These are phyloP conservation scores for Mycosphaerella sp. DNA, from an alignment of 2,329 filamentous ascomycete genomes.

Conservation along the genomic window DNA sequence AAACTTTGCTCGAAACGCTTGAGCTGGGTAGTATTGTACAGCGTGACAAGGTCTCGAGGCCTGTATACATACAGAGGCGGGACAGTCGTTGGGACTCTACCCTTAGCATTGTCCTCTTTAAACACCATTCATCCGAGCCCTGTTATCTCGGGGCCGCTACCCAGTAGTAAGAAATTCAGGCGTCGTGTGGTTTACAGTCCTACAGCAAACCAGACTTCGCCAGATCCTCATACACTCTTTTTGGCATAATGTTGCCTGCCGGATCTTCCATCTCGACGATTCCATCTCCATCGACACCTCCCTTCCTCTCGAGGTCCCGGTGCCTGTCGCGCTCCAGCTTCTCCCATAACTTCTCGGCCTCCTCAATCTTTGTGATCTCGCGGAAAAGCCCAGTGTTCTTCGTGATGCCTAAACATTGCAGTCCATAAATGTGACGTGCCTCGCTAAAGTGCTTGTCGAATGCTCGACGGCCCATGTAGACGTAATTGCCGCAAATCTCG, in stretches of 20 bases:
- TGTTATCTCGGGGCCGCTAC: no score
- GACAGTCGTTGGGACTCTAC: no score
- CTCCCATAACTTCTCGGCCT: constrained; percentile 83
- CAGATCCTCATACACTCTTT: constrained; percentile 95
- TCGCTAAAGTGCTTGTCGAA: constrained; percentile 99
- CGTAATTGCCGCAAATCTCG: constrained; percentile 95
- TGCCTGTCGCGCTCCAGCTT: constrained; percentile 86
- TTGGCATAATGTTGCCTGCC: constrained; percentile 97
- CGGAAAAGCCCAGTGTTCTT: constrained; percentile 77
- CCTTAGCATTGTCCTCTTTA: no score
- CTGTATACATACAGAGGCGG: no score
- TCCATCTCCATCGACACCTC: constrained; percentile 49
- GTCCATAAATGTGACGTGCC: constrained; percentile 81
- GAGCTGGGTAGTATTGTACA: no score
- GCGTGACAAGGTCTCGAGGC: no score
- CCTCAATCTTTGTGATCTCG: constrained; percentile 87
- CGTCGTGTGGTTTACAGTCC: constrained; percentile 11
- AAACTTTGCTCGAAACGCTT: no score
- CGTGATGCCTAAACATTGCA: constrained; percentile 90
- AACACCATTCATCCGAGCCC: no score
- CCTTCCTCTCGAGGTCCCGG: constrained; percentile 63
- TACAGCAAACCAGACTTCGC: constrained; percentile 83
- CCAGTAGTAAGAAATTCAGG: neutral
- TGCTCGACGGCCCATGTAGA: constrained; percentile 94
- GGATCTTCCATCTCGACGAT: constrained; percentile 98